These are phyloP conservation scores for Stachybotrys elegans DNA, from an alignment of 2,329 filamentous ascomycete species.

Conservation along the genomic window DNA sequence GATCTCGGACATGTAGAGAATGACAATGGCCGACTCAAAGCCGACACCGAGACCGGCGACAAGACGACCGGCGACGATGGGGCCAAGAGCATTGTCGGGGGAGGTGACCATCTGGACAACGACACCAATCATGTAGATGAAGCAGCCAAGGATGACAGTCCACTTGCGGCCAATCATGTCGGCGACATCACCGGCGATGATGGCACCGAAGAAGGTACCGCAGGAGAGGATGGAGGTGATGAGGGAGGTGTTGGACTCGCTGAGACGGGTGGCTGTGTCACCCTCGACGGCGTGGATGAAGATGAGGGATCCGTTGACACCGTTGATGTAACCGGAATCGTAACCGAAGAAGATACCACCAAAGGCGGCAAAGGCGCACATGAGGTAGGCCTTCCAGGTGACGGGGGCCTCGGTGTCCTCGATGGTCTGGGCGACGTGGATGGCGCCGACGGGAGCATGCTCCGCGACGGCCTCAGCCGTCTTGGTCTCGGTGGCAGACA, in stretches of 20 bases:
- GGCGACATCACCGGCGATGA: conserved; percentile 72
- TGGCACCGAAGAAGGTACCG: conserved; percentile 72
- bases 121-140: conserved; percentile 65
- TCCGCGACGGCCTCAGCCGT: conserved; percentile 13
- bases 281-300: conserved; percentile 51
- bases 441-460: conserved; percentile 22
- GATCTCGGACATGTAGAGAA: conserved; percentile 85
- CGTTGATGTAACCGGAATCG: conserved; percentile 72
- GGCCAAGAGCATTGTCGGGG: conserved; percentile 42
- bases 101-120: conserved; percentile 58
- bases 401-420: conserved; percentile 62
- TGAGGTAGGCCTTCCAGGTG: conserved; percentile 62
- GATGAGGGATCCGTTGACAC: conserved; percentile 47
- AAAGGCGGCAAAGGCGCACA: conserved; percentile 67
- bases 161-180: conserved; percentile 70
- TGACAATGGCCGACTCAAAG: conserved; percentile 75
- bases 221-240: conserved; percentile 74
- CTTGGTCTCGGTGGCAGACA: conserved; percentile 14
- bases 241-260: conserved; percentile 42
- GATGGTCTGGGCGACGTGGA: conserved; percentile 45
- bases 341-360: conserved; percentile 76
- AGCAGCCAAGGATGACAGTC: conserved; percentile 67
- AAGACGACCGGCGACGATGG: conserved; percentile 68
- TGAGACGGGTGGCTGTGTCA: conserved; percentile 25
- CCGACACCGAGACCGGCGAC: conserved; percentile 74